Conservation (phyloP, 805 yeast species). For the Sporopachydermia quercuum region DNA sequence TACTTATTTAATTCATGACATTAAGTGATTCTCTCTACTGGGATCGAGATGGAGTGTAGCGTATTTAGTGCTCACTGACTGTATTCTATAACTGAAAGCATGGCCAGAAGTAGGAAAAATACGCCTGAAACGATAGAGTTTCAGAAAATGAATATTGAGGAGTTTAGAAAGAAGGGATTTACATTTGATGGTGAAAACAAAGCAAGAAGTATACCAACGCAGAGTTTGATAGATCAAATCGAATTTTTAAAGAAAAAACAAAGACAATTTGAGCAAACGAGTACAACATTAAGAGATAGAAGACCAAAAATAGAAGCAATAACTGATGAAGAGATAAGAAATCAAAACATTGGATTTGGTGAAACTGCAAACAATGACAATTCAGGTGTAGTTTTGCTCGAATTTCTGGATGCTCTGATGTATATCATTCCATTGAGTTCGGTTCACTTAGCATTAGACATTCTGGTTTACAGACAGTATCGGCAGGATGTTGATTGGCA, state of each 20-base stretch:
- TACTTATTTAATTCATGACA: no score
- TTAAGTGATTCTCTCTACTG: no score
- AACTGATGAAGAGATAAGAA: neutral
- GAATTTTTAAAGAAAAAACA: neutral
- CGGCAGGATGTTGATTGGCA: conserved; percentile 11
- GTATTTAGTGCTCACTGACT: no score
- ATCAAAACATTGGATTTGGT: neutral
- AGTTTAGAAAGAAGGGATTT: neutral
- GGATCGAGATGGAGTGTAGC: no score
- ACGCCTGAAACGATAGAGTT: no score
- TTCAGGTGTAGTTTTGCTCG: conserved; percentile 14
- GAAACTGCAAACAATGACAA: conserved; percentile 4
- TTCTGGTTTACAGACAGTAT: conserved; percentile 22
- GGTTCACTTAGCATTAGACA: conserved; percentile 19
- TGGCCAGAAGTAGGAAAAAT: no score
- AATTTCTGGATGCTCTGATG: conserved; percentile 14
- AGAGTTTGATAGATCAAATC: neutral
- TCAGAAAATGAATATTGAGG: neutral
- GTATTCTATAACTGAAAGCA: no score
- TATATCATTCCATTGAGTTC: conserved; percentile 18
- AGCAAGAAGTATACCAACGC: neutral
- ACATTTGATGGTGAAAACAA: neutral
- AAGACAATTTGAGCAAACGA: neutral
- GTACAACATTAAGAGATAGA: neutral
- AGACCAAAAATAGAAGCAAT: neutral